These are phyloP conservation scores for Phoenix roebelenii DNA, from an alignment of 176 grass and related monocot species.

Conservation along the genomic window DNA sequence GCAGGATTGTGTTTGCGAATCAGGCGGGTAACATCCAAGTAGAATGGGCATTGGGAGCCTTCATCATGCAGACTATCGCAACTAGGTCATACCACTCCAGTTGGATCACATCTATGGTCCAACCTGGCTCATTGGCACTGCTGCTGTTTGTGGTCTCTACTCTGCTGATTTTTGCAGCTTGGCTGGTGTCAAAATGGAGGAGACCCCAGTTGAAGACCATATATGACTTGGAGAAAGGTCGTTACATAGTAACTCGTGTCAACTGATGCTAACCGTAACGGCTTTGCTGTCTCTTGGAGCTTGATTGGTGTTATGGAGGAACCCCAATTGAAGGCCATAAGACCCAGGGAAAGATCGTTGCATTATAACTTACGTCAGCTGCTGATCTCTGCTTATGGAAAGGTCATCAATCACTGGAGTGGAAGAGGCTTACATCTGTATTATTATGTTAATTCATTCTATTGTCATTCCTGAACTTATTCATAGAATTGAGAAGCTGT, in stretches of 20 bases:
- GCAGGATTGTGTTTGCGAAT: constrained; percentile 81
- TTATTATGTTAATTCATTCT: too few species aligned
- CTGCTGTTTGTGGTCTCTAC: constrained; percentile 25
- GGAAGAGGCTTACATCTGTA: too few species aligned
- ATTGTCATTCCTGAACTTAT: too few species aligned
- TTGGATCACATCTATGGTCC: constrained; percentile 5
- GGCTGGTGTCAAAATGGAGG: constrained; percentile 53
- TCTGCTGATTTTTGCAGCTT: constrained; percentile 30
- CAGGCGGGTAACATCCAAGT: constrained; percentile 42
- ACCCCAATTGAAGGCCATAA: too few species aligned
- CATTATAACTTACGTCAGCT: too few species aligned
- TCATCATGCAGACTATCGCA: constrained; percentile 32
- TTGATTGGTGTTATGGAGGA: too few species aligned
- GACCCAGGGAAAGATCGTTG: too few species aligned
- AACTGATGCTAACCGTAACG: constrained; percentile 19
- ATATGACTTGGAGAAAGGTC: constrained; percentile 90
- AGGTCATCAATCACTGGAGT: too few species aligned
- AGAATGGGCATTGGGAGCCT: constrained; percentile 84
- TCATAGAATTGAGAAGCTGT: too few species aligned
- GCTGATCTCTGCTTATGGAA: too few species aligned
- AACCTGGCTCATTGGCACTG: constrained; percentile 16
- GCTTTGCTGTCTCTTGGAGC: too few species aligned
- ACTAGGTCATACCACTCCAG: constrained; percentile 4
- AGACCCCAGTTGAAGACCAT: constrained; percentile 68
- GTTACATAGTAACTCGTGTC: constrained; percentile 67